A percentile compares a stretch with the other conserved stretches of the same genome.
phyloP scores from a whole-genome alignment of 768 basidiomycete genomes.

The Auriscalpium vulgare region DNA sequence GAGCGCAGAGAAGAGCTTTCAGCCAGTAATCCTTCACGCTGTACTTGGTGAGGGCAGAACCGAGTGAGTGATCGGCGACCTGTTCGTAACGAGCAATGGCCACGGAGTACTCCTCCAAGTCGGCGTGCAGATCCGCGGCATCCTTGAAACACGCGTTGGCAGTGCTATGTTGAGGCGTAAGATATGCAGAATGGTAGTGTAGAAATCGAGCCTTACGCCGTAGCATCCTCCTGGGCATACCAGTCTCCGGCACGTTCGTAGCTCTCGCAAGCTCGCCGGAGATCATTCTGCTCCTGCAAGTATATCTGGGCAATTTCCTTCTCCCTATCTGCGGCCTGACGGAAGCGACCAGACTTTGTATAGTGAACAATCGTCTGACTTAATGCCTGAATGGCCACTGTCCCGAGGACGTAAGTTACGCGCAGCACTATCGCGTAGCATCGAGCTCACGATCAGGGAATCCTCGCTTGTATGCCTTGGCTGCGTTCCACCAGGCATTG shows the following conservation, averaged over 20 bases:
- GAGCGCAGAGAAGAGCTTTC: conserved; percentile 74
- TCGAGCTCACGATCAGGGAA: conserved; percentile 64
- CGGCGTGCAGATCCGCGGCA: conserved; percentile 90
- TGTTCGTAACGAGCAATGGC: conserved; percentile 87
- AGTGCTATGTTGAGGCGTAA: conserved; percentile 47
- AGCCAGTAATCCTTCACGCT: conserved; percentile 99
- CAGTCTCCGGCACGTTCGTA: conserved; percentile 90
- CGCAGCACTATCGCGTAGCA: background rate
- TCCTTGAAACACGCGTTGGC: conserved; percentile 95
- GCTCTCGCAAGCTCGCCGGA: conserved; percentile 84
- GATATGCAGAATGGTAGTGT: background rate
- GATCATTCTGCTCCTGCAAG: conserved; percentile 72
- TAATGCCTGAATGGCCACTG: conserved; percentile 87
- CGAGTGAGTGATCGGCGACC: conserved; percentile 79
- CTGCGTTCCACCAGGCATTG: conserved; percentile 97
- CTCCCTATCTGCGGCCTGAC: conserved; percentile 96
- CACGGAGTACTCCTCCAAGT: conserved; percentile 74
- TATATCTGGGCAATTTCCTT: conserved; percentile 95
- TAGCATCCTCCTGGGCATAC: conserved; percentile 97
- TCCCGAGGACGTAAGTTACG: background rate
- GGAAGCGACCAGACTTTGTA: conserved; percentile 79
- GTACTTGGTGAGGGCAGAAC: conserved; percentile 87
- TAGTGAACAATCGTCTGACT: conserved; percentile 79
- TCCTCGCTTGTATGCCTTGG: conserved; percentile 90
- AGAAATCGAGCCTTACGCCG: conserved; percentile 56